Evolutionary conservation across 2,329 filamentous ascomycete species (phyloP).

Genomic region (Pestalotiopsis sp.): DNA sequence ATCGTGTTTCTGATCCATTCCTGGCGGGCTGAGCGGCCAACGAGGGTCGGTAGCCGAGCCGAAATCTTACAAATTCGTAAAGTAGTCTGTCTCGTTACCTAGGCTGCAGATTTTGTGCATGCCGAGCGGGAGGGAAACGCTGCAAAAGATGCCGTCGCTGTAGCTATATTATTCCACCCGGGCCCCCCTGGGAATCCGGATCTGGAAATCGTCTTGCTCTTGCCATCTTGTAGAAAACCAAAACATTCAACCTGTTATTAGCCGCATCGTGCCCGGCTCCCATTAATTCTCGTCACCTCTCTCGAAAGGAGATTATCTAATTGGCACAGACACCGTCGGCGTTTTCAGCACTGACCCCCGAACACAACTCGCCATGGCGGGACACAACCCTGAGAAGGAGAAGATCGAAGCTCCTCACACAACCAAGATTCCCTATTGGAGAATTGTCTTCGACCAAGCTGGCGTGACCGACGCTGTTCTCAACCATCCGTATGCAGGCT

Average conservation of each 20-base stretch:
- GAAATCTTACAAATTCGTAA: not conserved
- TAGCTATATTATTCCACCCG: not conserved
- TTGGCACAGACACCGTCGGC: not conserved
- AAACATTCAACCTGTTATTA: not conserved
- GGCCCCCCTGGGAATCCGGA: not conserved
- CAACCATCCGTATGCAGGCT: conserved; percentile 18
- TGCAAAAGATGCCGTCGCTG: not conserved
- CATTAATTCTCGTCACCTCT: not conserved
- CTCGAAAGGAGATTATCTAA: not conserved
- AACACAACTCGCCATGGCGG: not conserved
- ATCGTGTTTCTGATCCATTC: not conserved
- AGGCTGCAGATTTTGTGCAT: not conserved
- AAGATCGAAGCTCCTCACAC: not conserved
- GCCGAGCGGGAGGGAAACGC: not conserved
- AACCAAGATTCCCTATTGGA: conserved; percentile 16
- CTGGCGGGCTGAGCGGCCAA: not conserved
- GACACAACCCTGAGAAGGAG: conserved; percentile 6
- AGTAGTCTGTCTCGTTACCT: not conserved
- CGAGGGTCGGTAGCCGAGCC: not conserved
- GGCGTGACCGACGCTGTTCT: conserved; percentile 58
- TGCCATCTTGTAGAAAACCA: not conserved
- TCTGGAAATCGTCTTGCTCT: not conserved
- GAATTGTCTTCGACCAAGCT: conserved; percentile 52
- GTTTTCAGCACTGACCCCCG: not conserved
- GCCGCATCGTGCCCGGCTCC: not conserved